phyloP scores from a whole-genome alignment of 2,329 filamentous ascomycete genomes.

The Rosellinia necatrix region DNA sequence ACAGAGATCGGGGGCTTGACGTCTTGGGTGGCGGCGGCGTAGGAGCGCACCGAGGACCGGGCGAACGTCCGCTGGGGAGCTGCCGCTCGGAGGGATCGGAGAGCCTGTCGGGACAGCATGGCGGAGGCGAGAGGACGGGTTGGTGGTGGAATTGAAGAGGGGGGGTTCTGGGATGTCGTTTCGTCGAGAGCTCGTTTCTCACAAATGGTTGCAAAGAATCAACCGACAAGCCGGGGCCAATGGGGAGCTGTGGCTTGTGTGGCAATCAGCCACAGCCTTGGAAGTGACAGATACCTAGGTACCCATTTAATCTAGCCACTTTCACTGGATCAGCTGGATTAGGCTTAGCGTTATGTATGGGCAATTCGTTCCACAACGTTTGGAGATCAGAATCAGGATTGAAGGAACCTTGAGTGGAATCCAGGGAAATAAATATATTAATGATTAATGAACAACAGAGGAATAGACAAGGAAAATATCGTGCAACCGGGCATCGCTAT shows the following conservation, averaged over 20 bases:
- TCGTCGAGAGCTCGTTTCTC: slow-evolving; percentile 35
- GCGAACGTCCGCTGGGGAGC: slow-evolving; percentile 64
- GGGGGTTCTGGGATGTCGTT: slow-evolving; percentile 22
- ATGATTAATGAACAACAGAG: no score
- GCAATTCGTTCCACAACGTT: no score
- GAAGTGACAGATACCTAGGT: not conserved
- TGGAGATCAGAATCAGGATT: no score
- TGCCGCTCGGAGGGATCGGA: slow-evolving; percentile 61
- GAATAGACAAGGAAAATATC: no score
- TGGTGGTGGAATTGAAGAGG: slow-evolving; percentile 32
- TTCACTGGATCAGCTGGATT: not conserved
- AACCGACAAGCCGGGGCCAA: slow-evolving; percentile 36
- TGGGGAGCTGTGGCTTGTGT: slow-evolving; percentile 29
- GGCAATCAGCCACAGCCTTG: slow-evolving; percentile 11
- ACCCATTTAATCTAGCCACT: not conserved
- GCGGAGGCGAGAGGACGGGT: slow-evolving; percentile 35
- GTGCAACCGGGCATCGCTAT: no score
- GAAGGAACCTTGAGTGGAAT: no score
- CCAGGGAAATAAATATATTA: no score
- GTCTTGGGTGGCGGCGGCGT: slow-evolving; percentile 70
- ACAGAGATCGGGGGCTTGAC: slow-evolving; percentile 86
- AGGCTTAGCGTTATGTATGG: no score
- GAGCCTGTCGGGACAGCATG: slow-evolving; percentile 66
- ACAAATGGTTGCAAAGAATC: slow-evolving; percentile 36
- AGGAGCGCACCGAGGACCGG: slow-evolving; percentile 70